Evolutionary conservation across 352 stramenopile genomes (phyloP).

Genomic region (Phytophthora palmivora): DNA sequence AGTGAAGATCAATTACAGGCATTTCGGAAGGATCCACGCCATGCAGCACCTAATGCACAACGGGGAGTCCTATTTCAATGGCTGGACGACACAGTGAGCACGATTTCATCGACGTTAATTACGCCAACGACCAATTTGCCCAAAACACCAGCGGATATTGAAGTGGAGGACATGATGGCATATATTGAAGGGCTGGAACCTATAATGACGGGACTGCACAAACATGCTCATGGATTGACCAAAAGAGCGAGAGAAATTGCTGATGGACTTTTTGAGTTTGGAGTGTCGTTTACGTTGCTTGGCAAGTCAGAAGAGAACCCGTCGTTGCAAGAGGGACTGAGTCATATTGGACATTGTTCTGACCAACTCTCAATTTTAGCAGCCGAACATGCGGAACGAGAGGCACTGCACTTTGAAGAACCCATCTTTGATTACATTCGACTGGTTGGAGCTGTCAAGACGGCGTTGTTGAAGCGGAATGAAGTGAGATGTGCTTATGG

Average conservation of each 20-base stretch:
- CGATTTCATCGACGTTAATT: constrained; percentile 82
- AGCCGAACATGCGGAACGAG: constrained; percentile 93
- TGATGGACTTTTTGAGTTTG: constrained; percentile 97
- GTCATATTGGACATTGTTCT: constrained; percentile 92
- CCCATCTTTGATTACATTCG: constrained; percentile 97
- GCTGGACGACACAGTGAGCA: constrained; percentile 87
- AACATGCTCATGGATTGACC: constrained; percentile 94
- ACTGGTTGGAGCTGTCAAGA: constrained; percentile 95
- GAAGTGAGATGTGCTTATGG: constrained; percentile 92
- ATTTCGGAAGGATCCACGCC: constrained; percentile 76
- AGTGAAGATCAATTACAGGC: constrained; percentile 69
- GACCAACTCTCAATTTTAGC: constrained; percentile 93
- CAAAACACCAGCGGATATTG: constrained; percentile 91
- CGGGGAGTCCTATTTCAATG: constrained; percentile 85
- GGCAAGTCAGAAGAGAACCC: constrained; percentile 94
- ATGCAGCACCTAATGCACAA: constrained; percentile 48
- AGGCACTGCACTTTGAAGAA: constrained; percentile 94
- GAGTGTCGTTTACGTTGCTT: constrained; percentile 95
- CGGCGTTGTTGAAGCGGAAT: constrained; percentile 92
- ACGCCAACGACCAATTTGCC: constrained; percentile 59
- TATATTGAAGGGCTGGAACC: constrained; percentile 96
- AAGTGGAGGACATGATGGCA: constrained; percentile 96
- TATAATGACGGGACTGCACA: constrained; percentile 96
- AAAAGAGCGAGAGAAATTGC: constrained; percentile 95
- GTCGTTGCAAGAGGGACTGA: constrained; percentile 92